Evolutionary conservation across 441 rosid genomes (phyloP).

Genomic region (Croton laevigatus): DNA sequence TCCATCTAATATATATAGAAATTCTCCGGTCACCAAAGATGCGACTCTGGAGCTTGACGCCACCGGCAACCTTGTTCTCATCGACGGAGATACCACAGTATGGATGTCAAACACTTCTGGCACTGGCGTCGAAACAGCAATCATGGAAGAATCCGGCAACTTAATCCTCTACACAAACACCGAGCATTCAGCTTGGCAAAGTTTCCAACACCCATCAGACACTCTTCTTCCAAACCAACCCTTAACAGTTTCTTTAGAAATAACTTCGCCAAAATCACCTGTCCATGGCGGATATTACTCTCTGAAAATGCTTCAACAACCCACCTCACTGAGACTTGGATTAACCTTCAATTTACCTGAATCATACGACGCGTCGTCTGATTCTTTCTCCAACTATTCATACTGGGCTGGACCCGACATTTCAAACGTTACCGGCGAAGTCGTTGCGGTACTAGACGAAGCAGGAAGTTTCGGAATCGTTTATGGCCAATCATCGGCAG

Average conservation of each 20-base stretch:
- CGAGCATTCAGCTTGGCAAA: conserved; percentile 59
- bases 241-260: conserved; percentile 59
- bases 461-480: conserved; percentile 85
- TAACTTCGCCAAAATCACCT: conserved; percentile 53
- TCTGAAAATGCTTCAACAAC: conserved; percentile 80
- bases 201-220: conserved; percentile 77
- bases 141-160: conserved; percentile 81
- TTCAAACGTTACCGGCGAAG: conserved; percentile 81
- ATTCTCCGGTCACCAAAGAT: conserved; percentile 61
- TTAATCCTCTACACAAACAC: conserved; percentile 47
- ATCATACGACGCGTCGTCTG: conserved; percentile 27
- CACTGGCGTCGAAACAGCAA: conserved; percentile 41
- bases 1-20: conserved; percentile 55
- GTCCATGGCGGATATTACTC: conserved; percentile 61
- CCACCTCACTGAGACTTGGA: conserved; percentile 81
- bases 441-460: conserved; percentile 61
- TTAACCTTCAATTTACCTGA: conserved; percentile 64
- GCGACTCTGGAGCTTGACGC: conserved; percentile 70
- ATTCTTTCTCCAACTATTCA: conserved; percentile 52
- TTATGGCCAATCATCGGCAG: conserved; percentile 67
- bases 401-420: conserved; percentile 88
- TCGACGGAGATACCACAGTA: conserved; percentile 39
- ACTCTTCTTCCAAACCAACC: conserved; percentile 87
- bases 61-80: conserved; percentile 71
- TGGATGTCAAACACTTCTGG: conserved; percentile 84